Evolutionary conservation across 371 early-diverging fungal species (phyloP), one percentile per base, ranked within the genome.

Genomic region (Mycotypha africana): DNA sequence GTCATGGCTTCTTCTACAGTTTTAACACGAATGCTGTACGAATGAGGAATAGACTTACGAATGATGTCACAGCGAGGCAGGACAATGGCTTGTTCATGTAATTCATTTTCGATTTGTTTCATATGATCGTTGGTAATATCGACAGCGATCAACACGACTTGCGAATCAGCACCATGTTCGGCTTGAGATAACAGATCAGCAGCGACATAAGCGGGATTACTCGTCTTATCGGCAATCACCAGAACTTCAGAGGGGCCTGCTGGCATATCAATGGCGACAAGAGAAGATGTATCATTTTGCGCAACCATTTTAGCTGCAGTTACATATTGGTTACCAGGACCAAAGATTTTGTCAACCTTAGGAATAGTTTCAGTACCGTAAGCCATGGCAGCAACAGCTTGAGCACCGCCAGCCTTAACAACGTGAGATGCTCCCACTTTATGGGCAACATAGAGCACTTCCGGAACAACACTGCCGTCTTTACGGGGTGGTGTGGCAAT

Each of bases 271-370:
- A 97, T 96, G 20, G 97, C 78, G 2, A 94, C 86, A 74, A 97
- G 76, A 33, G 93, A 92, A 0, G 88, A 78, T 36, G 84, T 86
- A 50, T 97, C 97, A 62, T 91, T 93, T 78, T 86, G 95, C 1
- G 87, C 87, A 26, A 90, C 58, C 95, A 98, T 95, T 75, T 98
- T 98, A 46, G 98, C 97, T 2, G 96, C 93, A 4, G 98, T 98
- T 11, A 98, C 98, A 63, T 89, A 98, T 66, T 98, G 98, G 65
- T 98, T 98, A 37, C 98, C 98, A 15, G 97, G 98, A 36, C 98
- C 98, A 65, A 92, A 97, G 60, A 98, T 97, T 80, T 98, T 98
- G 68, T 97, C 97, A 0, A 96, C 98, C 75, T 98, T 98, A 47
- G 95, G 93, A 16, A 95, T 89, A 0, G 84, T 81, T 64, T 89